Evolutionary conservation across 129 eudicot species (phyloP).

Genomic region (Centrapalus pauciflorus): DNA sequence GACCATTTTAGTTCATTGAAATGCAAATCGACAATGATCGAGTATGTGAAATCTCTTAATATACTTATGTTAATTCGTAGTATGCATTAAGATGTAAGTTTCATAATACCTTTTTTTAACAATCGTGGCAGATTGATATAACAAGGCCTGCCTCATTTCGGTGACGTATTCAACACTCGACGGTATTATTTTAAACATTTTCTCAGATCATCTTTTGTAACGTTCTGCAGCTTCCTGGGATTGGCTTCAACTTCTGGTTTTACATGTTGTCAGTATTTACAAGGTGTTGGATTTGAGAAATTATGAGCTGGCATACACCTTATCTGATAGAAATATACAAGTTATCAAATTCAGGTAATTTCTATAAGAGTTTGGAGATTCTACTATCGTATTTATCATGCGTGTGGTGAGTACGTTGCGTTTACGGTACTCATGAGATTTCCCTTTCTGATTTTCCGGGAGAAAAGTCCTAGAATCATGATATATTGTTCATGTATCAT

Average conservation of each 20-base stretch:
- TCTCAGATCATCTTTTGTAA: not conserved
- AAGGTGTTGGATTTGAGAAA: constrained; percentile 89
- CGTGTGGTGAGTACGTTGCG: too few species aligned
- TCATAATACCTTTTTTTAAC: not conserved
- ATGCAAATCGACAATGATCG: constrained; percentile 90
- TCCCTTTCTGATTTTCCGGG: not conserved
- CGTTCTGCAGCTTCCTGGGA: too few species aligned
- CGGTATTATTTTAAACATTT: constrained; percentile 18
- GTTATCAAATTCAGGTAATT: constrained; percentile 79
- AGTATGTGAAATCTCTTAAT: constrained; percentile 43
- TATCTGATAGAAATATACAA: constrained; percentile 73
- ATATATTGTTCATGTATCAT: constrained; percentile 51
- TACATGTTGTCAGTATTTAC: constrained; percentile 54
- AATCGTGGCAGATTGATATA: constrained; percentile 53
- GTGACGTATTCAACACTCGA: constrained; percentile 85
- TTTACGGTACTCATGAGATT: not conserved
- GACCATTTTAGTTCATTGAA: constrained; percentile 87
- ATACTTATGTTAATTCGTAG: not conserved
- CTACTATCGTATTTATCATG: too few species aligned
- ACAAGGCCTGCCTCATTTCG: constrained; percentile 84
- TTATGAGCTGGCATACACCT: constrained; percentile 75
- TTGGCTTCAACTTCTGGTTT: not conserved
- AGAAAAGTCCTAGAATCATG: constrained; percentile 76
- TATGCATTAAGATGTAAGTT: not conserved
- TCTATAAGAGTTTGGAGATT: too few species aligned